Conservation (phyloP, 2,329 filamentous ascomycete genomes). For the Fusarium sp. region DNA sequence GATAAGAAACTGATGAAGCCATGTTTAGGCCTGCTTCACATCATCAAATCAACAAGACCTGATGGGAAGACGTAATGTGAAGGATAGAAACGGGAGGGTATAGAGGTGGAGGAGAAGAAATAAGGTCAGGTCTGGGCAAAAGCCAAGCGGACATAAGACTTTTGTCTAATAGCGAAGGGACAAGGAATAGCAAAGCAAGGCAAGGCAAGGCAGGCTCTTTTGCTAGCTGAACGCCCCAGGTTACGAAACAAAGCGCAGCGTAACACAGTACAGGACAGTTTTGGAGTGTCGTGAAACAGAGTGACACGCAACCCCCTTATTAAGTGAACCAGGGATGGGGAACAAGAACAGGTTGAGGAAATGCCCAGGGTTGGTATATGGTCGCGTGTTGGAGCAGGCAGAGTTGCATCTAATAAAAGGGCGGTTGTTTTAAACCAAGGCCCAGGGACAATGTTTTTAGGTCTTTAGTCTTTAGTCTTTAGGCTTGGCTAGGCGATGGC, state of each 20-base stretch:
- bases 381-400: slow-evolving; percentile 38
- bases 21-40: slow-evolving; percentile 42
- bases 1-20: slow-evolving; percentile 45
- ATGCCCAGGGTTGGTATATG: slow-evolving; percentile 38
- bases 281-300: slow-evolving; percentile 37
- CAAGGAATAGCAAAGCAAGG: background rate
- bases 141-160: slow-evolving; percentile 42
- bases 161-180: slow-evolving; percentile 2
- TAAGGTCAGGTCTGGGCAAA: slow-evolving; percentile 37
- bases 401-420: background rate
- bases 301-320: slow-evolving; percentile 35
- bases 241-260: slow-evolving; percentile 9
- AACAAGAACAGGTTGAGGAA: background rate
- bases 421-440: slow-evolving; percentile 9
- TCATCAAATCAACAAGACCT: slow-evolving; percentile 19
- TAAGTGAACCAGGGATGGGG: background rate
- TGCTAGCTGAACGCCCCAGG: slow-evolving; percentile 28
- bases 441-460: background rate
- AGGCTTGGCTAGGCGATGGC: background rate
- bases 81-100: background rate
- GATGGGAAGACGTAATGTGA: slow-evolving; percentile 1
- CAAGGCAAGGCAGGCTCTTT: background rate
- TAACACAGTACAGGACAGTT: background rate
- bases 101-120: slow-evolving; percentile 19
- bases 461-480: too few relatives aligned